These are phyloP conservation scores for Pterocarpus santalinus DNA, from an alignment of 306 rosid species.

Conservation along the genomic window DNA sequence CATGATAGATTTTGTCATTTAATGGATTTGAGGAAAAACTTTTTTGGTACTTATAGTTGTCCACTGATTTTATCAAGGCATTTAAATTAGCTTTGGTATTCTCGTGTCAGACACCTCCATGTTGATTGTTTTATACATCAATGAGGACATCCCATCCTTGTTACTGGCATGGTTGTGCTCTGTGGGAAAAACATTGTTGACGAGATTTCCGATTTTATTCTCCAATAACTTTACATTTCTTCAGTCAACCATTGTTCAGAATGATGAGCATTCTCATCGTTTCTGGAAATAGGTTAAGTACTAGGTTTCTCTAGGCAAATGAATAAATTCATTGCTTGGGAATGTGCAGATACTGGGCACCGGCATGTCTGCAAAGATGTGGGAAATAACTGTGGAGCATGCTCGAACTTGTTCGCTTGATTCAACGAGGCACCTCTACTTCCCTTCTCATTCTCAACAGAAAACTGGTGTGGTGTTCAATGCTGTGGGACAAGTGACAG, in stretches of 20 bases:
- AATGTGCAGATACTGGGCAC: slow-evolving; percentile 84
- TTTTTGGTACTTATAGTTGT: background rate
- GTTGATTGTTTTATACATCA: background rate
- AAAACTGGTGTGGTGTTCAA: slow-evolving; percentile 86
- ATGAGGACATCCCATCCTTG: slow-evolving; percentile 7
- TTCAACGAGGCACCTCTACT: slow-evolving; percentile 56
- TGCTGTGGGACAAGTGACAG: slow-evolving; percentile 84
- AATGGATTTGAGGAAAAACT: slow-evolving; percentile 25
- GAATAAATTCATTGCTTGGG: slow-evolving; percentile 42
- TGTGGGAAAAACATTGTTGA: slow-evolving; percentile 4
- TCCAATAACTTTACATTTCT: background rate
- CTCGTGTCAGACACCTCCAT: slow-evolving; percentile 22
- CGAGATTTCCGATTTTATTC: background rate
- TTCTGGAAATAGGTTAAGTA: slow-evolving; percentile 28
- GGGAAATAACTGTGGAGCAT: slow-evolving; percentile 96
- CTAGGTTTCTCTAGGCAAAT: slow-evolving; percentile 40
- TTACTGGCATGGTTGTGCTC: slow-evolving; percentile 16
- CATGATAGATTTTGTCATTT: slow-evolving; percentile 7
- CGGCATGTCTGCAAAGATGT: slow-evolving; percentile 99
- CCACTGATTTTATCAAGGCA: background rate
- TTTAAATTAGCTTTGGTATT: slow-evolving; percentile 40
- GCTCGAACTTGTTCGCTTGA: slow-evolving; percentile 86
- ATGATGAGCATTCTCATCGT: slow-evolving; percentile 16
- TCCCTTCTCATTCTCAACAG: slow-evolving; percentile 61
- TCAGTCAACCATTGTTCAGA: slow-evolving; percentile 18